Conservation (phyloP, 2,329 filamentous ascomycete species). For the Arthrobotrys megalospora region DNA sequence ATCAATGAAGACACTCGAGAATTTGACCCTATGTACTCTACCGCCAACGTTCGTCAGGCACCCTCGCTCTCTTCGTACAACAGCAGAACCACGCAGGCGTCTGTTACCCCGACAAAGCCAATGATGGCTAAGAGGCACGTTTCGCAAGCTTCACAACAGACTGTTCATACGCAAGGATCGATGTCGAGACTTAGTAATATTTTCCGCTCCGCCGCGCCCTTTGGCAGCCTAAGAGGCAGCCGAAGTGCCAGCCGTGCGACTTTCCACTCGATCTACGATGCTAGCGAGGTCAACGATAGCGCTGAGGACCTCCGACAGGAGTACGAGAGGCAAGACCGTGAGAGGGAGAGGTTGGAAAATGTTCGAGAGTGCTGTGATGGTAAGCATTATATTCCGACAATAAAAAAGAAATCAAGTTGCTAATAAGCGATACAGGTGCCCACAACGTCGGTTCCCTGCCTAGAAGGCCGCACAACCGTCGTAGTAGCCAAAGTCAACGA, state of each 20-base stretch:
- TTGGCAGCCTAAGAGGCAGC: constrained; percentile 72
- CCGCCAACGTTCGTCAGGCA: constrained; percentile 70
- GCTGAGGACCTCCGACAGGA: constrained; percentile 86
- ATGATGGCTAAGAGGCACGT: constrained; percentile 58
- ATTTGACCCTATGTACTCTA: constrained; percentile 79
- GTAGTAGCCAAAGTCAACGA: constrained; percentile 69
- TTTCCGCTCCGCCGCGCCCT: constrained; percentile 69
- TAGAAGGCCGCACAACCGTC: constrained; percentile 60
- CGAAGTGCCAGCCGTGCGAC: constrained; percentile 69
- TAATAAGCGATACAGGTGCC: constrained; percentile 72
- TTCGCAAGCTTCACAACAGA: constrained; percentile 52
- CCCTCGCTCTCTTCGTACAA: constrained; percentile 83
- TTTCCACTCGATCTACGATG: constrained; percentile 71
- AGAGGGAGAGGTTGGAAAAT: constrained; percentile 88
- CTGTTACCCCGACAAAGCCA: constrained; percentile 70
- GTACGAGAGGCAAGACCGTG: constrained; percentile 82
- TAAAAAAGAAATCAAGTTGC: constrained; percentile 24
- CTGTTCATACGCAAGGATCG: constrained; percentile 68
- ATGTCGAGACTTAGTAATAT: constrained; percentile 75
- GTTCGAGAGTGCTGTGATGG: constrained; percentile 98
- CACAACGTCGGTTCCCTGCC: constrained; percentile 79
- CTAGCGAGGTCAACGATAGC: constrained; percentile 78
- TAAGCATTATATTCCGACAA: constrained; percentile 70
- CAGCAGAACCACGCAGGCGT: constrained; percentile 79
- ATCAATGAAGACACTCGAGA: constrained; percentile 77